Evolutionary conservation across 192 early-diverging fungal species (phyloP).

Genomic region (Phlyctochytrium arcticum): DNA sequence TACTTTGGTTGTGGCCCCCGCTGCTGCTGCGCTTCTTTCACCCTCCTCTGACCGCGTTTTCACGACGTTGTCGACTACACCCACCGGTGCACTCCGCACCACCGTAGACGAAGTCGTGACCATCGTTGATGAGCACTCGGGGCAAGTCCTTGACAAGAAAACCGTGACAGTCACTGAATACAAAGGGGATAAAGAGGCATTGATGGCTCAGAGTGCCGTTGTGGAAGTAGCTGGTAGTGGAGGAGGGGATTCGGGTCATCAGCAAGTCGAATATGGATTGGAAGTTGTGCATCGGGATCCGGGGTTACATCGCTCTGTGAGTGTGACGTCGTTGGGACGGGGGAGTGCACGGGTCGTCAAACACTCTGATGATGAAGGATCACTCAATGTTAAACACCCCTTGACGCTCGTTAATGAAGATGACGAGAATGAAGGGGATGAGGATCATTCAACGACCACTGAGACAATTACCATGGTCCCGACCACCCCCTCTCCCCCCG

Average conservation of each 20-base stretch:
- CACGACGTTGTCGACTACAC: neutral
- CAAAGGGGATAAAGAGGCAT: conserved; percentile 6
- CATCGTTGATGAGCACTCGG: conserved; percentile 11
- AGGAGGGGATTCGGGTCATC: too few relatives aligned
- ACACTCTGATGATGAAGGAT: too few relatives aligned
- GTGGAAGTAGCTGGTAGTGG: conserved; percentile 15
- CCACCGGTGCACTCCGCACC: conserved; percentile 10
- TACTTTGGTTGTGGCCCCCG: too few relatives aligned
- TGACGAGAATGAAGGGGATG: neutral
- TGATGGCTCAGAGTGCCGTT: neutral
- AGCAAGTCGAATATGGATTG: too few relatives aligned
- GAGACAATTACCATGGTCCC: conserved; percentile 2
- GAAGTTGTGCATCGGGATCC: too few relatives aligned
- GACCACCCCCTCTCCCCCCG: conserved; percentile 1
- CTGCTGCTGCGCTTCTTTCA: neutral
- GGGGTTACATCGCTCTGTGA: too few relatives aligned
- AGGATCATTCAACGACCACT: neutral
- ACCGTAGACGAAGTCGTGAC: conserved; percentile 9
- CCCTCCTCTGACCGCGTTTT: neutral
- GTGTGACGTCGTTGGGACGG: too few relatives aligned
- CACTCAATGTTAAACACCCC: conserved; percentile 7
- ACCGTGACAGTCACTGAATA: conserved; percentile 19
- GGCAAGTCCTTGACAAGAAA: conserved; percentile 14
- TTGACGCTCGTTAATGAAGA: conserved; percentile 10
- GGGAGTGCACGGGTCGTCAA: too few relatives aligned